Percentiles rank a stretch among this genome's conserved stretches.
Conservation (phyloP, 2,329 filamentous ascomycete species). For the Pseudopyricularia javanii region DNA sequence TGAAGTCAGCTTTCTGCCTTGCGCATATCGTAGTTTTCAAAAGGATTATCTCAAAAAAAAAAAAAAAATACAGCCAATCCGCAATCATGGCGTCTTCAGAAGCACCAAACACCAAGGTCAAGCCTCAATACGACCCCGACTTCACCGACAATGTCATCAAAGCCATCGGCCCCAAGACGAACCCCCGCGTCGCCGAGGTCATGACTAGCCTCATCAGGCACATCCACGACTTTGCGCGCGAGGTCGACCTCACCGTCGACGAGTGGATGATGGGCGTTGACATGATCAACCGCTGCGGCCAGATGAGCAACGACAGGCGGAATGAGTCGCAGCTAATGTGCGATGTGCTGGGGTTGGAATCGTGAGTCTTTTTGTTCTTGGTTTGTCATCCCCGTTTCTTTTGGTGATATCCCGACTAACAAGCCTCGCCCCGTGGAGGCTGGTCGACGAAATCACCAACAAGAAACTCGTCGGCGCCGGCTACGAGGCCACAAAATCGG, state of each 20-base stretch:
- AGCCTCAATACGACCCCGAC: constrained; percentile 42
- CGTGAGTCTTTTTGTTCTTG: no score
- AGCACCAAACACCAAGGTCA: constrained; percentile 6
- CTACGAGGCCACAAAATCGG: constrained; percentile 38
- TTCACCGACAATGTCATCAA: constrained; percentile 67
- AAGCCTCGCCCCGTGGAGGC: constrained; percentile 9
- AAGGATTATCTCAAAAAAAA: not conserved
- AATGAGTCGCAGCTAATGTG: constrained; percentile 65
- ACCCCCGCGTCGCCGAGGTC: constrained; percentile 55
- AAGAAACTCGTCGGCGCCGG: constrained; percentile 30
- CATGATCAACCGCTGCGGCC: constrained; percentile 54
- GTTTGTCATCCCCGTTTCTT: no score
- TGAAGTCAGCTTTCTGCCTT: no score
- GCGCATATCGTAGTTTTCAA: no score
- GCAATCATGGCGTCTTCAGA: not conserved
- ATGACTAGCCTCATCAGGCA: constrained; percentile 58
- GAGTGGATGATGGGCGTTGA: constrained; percentile 60
- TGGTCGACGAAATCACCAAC: constrained; percentile 54
- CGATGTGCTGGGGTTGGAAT: constrained; percentile 65
- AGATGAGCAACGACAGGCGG: constrained; percentile 46
- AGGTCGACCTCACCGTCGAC: constrained; percentile 66
- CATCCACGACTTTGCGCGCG: constrained; percentile 70
- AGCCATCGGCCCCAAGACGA: constrained; percentile 60
- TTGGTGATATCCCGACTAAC: no score
- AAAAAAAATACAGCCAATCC: not conserved